Conservation (phyloP, 371 early-diverging fungal species). For the Mucor velutinosus region DNA sequence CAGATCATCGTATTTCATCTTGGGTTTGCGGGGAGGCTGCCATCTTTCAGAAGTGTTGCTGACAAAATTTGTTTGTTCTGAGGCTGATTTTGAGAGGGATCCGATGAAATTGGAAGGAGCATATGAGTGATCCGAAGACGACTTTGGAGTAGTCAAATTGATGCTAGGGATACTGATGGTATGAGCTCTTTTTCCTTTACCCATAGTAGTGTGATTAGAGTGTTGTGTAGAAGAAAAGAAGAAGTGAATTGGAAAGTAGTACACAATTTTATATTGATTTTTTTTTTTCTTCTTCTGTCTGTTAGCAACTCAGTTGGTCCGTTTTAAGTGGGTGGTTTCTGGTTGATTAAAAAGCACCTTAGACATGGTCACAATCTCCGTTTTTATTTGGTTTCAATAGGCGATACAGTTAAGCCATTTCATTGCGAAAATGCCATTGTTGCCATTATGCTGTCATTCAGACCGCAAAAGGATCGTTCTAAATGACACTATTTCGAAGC, state of each 20-base stretch:
- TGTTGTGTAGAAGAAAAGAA: slow-evolving; percentile 1
- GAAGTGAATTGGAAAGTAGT: slow-evolving; percentile 2
- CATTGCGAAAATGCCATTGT: not conserved
- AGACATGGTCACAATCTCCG: not conserved
- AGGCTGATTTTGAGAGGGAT: slow-evolving; percentile 24
- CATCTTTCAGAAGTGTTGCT: slow-evolving; percentile 18
- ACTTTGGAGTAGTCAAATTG: slow-evolving; percentile 29
- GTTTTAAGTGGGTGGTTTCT: not conserved
- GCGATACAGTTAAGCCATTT: not conserved
- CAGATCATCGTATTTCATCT: slow-evolving; percentile 39
- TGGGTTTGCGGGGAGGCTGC: slow-evolving; percentile 33
- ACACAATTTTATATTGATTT: not conserved
- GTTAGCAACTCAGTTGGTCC: not conserved
- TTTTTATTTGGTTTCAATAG: slow-evolving; percentile 3
- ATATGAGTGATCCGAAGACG: slow-evolving; percentile 27
- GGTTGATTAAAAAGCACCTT: not conserved
- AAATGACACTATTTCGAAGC: slow-evolving; percentile 9
- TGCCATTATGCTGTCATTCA: not conserved
- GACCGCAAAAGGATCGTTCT: not conserved
- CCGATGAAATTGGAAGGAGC: slow-evolving; percentile 20
- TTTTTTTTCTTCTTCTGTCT: not conserved
- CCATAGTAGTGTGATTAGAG: slow-evolving; percentile 17
- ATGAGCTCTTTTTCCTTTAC: slow-evolving; percentile 39
- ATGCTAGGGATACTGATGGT: slow-evolving; percentile 34
- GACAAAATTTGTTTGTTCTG: slow-evolving; percentile 17